phyloP scores from a whole-genome alignment of 495 filamentous ascomycete genomes.

The Staphylotrichum longicolle region DNA sequence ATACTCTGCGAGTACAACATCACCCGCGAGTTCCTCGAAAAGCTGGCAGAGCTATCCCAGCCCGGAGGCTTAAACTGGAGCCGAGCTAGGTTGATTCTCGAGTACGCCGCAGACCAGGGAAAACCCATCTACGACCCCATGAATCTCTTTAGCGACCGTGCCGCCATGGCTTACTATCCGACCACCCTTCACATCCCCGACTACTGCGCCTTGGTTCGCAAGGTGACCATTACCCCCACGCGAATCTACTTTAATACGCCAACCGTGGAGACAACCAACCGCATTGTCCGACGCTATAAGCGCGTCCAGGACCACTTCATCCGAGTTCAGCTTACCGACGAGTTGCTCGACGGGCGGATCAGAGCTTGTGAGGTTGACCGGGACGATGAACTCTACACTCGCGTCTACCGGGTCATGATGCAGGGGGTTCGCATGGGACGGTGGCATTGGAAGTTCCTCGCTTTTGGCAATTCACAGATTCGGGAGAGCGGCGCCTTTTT shows the following conservation, averaged over 20 bases:
- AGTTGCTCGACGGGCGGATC: slow-evolving; percentile 53
- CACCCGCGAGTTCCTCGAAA: slow-evolving; percentile 59
- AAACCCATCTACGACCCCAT: slow-evolving; percentile 66
- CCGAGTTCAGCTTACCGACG: slow-evolving; percentile 89
- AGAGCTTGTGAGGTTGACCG: slow-evolving; percentile 41
- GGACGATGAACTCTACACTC: slow-evolving; percentile 72
- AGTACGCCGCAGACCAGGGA: slow-evolving; percentile 47
- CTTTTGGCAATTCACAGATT: slow-evolving; percentile 94
- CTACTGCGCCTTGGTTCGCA: slow-evolving; percentile 72
- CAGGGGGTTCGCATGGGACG: slow-evolving; percentile 81
- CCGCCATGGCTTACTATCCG: slow-evolving; percentile 44
- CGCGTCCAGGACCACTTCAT: slow-evolving; percentile 76
- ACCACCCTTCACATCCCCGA: slow-evolving; percentile 57
- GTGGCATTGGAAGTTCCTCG: slow-evolving; percentile 83
- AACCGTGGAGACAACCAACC: slow-evolving; percentile 80
- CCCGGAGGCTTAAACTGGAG: slow-evolving; percentile 20
- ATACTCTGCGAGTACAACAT: slow-evolving; percentile 79
- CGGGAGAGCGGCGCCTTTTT: slow-evolving; percentile 92
- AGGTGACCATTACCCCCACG: slow-evolving; percentile 77
- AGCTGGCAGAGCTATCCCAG: slow-evolving; percentile 50
- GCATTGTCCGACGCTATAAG: slow-evolving; percentile 71
- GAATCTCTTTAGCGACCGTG: slow-evolving; percentile 61
- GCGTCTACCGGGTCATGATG: slow-evolving; percentile 65
- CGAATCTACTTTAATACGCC: slow-evolving; percentile 76
- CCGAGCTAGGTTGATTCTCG: slow-evolving; percentile 40